These are phyloP conservation scores for Cantharellus anzutake DNA, from an alignment of 768 basidiomycete genomes.

Conservation along the genomic window DNA sequence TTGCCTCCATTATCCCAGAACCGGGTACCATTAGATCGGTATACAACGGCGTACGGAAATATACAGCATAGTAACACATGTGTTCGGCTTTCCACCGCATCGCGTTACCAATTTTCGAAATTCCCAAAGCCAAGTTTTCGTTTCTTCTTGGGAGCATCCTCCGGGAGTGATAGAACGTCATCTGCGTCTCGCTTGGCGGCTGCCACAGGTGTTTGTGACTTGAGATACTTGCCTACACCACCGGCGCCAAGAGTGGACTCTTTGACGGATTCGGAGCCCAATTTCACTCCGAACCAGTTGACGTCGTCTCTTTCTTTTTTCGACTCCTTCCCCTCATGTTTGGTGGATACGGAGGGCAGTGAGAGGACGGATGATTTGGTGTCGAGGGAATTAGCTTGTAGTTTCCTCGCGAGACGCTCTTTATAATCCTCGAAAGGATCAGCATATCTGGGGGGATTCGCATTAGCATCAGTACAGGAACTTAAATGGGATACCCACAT, in stretches of 20 bases:
- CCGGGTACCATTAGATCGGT: too few species aligned
- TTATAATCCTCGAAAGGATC: constrained; percentile 95
- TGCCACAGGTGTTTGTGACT: constrained; percentile 6
- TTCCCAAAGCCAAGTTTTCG: constrained; percentile 79
- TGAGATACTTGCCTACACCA: constrained; percentile 69
- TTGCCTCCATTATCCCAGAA: too few species aligned
- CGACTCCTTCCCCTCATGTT: constrained; percentile 20
- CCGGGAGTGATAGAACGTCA: constrained; percentile 4
- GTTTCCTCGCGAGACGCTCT: constrained; percentile 56
- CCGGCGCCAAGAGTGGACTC: constrained; percentile 10
- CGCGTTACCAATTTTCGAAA: constrained; percentile 29
- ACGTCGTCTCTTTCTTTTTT: constrained; percentile 27
- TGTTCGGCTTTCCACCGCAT: background rate
- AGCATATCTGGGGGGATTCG: constrained; percentile 39
- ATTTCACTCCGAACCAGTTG: constrained; percentile 82
- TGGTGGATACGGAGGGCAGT: background rate
- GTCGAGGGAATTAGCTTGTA: constrained; percentile 30
- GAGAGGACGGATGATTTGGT: background rate
- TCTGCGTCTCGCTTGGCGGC: constrained; percentile 24
- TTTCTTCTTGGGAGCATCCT: constrained; percentile 41
- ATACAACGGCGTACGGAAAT: too few species aligned
- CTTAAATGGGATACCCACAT: constrained; percentile 36
- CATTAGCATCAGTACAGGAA: background rate
- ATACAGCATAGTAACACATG: too few species aligned
- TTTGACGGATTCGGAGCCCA: constrained; percentile 30